Base-by-base conservation (phyloP, 768 basidiomycete genomes). In the Amanita rimosa region DNA sequence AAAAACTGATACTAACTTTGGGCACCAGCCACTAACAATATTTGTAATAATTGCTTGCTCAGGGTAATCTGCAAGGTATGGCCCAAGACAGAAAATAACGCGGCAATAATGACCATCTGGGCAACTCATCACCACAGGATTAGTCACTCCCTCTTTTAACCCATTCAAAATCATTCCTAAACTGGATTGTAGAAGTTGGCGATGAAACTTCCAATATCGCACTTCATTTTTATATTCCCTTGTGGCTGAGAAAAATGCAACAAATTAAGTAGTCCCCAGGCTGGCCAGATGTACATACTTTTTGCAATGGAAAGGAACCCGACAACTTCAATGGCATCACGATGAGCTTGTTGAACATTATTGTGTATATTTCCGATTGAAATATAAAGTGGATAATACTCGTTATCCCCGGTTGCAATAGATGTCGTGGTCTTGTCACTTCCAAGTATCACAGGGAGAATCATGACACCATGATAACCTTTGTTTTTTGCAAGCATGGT, bases 11-110 rank as follows among this genome's bases (percentile, higher is more conserved):
- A 55, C 54, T 33, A 26, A 62, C 60, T 46, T 51, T n/a, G 62
- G 47, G 50, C 63, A 65, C 62, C 61, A 64, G 1, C 55, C 51
- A 14, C 53, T 46, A 0, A 65, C 61, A 19, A 60, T 51, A 46
- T 54, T 36, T 14, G 29, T 26, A 9, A 51, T 21, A 14, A n/a
- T 11, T 3, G 29, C 49, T 37, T 63, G 62, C 45, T 63, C 61
- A 0, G 60, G 60, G 41, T 63, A 63, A 42, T 63, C 62, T 2
- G 57, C 54, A 31, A 62, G 58, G 44, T 54, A 55, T 7, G 60
- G 60, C 10, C 60, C 59, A 26, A 60, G 39, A 4, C 22, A 40
- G 45, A 50, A 61, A 6, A 62, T 48, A 1, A 34, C 51, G 0
- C 51, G 53, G 3, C 54, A 51, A 42, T 51, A 55, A 39, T 61